Evolutionary conservation across 2,329 filamentous ascomycete species (phyloP).

Genomic region (Leptographium procerum): DNA sequence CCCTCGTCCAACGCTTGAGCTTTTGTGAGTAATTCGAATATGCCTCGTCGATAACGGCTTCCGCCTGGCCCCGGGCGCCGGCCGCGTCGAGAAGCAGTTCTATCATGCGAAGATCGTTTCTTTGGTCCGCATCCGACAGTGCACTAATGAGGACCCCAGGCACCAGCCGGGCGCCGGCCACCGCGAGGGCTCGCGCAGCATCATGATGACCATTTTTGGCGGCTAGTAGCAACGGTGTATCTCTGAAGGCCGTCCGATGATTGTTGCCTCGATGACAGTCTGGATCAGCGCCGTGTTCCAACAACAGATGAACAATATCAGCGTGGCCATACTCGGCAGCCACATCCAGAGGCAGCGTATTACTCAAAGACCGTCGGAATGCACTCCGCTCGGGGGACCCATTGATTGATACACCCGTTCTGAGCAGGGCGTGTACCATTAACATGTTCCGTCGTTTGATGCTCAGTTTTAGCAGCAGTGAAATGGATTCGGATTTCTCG

Average conservation of each 20-base stretch:
- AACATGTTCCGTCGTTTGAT: neutral
- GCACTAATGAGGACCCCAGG: neutral
- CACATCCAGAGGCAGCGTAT: neutral
- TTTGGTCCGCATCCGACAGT: neutral
- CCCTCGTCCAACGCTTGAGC: no score
- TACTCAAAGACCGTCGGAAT: no score
- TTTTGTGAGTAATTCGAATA: no score
- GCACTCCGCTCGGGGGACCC: no score
- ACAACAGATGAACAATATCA: conserved; percentile 14
- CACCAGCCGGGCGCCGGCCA: no score
- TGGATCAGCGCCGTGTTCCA: neutral
- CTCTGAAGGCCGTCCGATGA: neutral
- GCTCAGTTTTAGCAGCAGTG: neutral
- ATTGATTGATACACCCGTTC: neutral
- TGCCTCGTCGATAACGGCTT: neutral
- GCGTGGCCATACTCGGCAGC: neutral
- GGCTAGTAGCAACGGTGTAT: neutral
- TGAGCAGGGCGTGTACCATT: neutral
- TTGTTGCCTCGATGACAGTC: no score
- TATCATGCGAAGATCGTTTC: neutral
- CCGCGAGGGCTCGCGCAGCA: neutral
- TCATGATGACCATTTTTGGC: neutral
- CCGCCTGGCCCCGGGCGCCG: neutral
- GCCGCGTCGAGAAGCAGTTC: neutral
- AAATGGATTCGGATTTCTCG: neutral